Evolutionary conservation across 1,284 basidiomycete species (phyloP), one percentile per base, ranked within the genome.

Genomic region (Cystobasidium pallidum): DNA sequence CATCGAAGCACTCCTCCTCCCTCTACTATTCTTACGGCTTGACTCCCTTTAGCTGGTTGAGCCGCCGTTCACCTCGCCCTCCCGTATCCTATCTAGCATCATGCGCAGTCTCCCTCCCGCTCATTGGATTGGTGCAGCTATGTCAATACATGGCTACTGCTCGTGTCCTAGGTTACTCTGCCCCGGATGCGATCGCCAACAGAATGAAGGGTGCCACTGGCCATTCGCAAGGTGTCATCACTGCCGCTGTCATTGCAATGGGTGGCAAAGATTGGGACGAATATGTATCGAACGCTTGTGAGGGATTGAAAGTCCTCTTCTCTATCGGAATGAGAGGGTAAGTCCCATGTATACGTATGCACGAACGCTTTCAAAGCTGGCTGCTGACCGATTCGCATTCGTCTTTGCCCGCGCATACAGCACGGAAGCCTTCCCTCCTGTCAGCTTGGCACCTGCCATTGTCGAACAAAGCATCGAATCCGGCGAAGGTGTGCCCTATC

Each of bases 101-200:
- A 15, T 88, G 96, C 75, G 94, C 96, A n/a, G 83, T 98, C 76
- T 97, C 95, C 2, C 87, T 97, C 79, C 94, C 94, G 47, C 86
- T 99, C 73, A 98, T 99, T 80, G 95, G 95, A 62, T 85, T 98
- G 70, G 95, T 94, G 1, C 95, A 99, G 81, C 89, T 99, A 79
- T 87, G 88, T 7, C 95, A 98, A 80, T 99, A 96, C 82, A 85
- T 96, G 75, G 85, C 91, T 68, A 86, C 89, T 30, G 90, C 89
- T 79, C 88, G 88, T 64, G 88, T 91, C 67, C 83, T 88, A 30
- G 87, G 88, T 70, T 82, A 94, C 55, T 87, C 86, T 17, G 24
- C 43, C 21, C 75, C 75, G 28, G 70, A 75, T 65, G 34, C 74
- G 49, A 51, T 75, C 47, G 65, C 73, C 17, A 8, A 52, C 30